Conservation (phyloP, 139 green algal genomes). For the Gonium pectorale region DNA sequence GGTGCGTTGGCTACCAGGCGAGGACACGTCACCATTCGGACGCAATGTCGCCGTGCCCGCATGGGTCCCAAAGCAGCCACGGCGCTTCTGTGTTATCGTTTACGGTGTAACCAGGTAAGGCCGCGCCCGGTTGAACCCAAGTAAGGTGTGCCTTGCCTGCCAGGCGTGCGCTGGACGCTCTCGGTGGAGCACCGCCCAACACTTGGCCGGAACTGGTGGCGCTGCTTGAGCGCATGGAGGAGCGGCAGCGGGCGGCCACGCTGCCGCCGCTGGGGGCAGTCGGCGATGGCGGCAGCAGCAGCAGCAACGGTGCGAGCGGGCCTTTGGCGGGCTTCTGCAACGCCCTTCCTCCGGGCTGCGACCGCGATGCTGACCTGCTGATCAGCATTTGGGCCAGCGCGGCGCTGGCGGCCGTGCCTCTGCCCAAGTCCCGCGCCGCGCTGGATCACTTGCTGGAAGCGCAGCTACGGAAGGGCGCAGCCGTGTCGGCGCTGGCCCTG, state of each 20-base stretch:
- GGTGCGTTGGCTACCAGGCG: background rate
- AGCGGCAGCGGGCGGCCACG: background rate
- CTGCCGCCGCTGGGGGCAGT: background rate
- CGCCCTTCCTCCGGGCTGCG: slow-evolving; percentile 1
- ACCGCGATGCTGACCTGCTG: slow-evolving; percentile 17
- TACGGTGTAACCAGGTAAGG: too few species aligned
- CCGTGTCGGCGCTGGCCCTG: background rate
- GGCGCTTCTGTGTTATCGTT: background rate
- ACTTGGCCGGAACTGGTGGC: slow-evolving; percentile 4
- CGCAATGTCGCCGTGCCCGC: background rate
- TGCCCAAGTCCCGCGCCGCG: background rate
- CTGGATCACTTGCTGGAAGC: background rate
- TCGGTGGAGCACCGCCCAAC: background rate
- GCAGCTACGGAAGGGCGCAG: background rate
- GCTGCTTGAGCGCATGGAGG: slow-evolving; percentile 8
- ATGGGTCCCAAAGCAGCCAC: background rate
- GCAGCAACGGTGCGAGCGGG: background rate
- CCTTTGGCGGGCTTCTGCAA: slow-evolving; percentile 1
- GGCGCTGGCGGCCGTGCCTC: background rate
- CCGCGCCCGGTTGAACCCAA: too few species aligned
- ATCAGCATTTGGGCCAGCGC: slow-evolving; percentile 13
- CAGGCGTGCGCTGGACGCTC: slow-evolving; percentile 5
- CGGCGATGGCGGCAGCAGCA: background rate
- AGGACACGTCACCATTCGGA: background rate
- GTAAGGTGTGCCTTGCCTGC: background rate